Conservation (phyloP, 164 flowering plant species). For the Kalanchoe fedtschenkoi region DNA sequence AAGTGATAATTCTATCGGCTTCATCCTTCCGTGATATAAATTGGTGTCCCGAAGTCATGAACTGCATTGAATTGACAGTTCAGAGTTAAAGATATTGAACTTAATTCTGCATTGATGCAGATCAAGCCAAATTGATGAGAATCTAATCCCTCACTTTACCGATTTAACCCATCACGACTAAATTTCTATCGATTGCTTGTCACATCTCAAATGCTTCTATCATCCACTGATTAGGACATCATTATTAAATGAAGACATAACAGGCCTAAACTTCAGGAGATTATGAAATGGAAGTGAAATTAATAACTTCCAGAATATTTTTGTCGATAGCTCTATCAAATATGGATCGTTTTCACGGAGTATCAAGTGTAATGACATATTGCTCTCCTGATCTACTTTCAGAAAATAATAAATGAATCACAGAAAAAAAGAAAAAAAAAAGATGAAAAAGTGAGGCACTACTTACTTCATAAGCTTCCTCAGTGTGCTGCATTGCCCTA, state of each 20-base stretch:
- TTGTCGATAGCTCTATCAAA: not conserved
- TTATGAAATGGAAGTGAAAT: not conserved
- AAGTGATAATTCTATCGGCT: conserved; percentile 65
- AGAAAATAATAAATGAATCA: not conserved
- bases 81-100: not conserved
- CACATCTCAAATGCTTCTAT: too few relatives aligned
- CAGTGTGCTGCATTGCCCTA: conserved; percentile 92
- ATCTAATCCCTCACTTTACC: not conserved
- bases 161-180: not conserved
- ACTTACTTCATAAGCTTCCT: conserved; percentile 72
- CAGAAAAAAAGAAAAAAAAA: not conserved
- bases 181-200: not conserved
- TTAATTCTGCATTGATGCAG: not conserved
- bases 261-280: not conserved
- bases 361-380: not conserved
- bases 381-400: not conserved
- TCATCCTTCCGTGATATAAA: conserved; percentile 86
- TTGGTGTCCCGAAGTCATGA: conserved; percentile 88
- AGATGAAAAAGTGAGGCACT: not conserved
- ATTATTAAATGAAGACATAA: too few relatives aligned
- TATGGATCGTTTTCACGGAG: not conserved
- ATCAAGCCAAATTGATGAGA: not conserved
- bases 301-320: not conserved
- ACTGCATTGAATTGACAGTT: conserved; percentile 34
- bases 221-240: too few relatives aligned